Conservation (phyloP, 805 yeast genomes). For the Metschnikowia corniflorae region DNA sequence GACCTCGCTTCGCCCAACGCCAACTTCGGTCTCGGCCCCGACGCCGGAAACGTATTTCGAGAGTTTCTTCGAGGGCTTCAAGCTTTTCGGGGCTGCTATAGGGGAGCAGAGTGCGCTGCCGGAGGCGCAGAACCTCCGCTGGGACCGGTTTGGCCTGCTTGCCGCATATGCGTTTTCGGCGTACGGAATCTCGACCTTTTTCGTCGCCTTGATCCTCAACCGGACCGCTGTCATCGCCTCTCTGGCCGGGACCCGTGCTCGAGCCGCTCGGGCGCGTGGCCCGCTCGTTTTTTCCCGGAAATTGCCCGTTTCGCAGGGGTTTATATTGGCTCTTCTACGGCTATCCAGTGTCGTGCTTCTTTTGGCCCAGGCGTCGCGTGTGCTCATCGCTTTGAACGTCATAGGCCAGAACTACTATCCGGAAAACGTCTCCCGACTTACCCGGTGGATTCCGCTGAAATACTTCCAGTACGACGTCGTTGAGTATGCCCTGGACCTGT, state of each 20-base stretch:
- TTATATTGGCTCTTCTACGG: slow-evolving; percentile 23
- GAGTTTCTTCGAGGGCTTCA: neutral
- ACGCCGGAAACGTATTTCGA: neutral
- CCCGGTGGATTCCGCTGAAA: slow-evolving; percentile 9
- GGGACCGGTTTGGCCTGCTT: slow-evolving; percentile 19
- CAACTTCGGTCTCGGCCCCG: neutral
- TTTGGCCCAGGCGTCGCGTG: slow-evolving; percentile 22
- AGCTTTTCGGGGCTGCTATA: slow-evolving; percentile 14
- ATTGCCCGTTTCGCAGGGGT: slow-evolving; percentile 10
- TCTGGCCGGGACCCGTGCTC: slow-evolving; percentile 25
- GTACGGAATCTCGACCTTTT: slow-evolving; percentile 36
- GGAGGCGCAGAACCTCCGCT: slow-evolving; percentile 7
- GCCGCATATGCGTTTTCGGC: slow-evolving; percentile 34
- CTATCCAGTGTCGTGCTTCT: slow-evolving; percentile 26
- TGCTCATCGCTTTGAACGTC: slow-evolving; percentile 33
- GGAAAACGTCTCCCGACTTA: slow-evolving; percentile 6
- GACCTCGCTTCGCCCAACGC: neutral
- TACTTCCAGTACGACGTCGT: slow-evolving; percentile 11
- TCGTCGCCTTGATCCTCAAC: slow-evolving; percentile 37
- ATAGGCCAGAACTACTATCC: slow-evolving; percentile 11
- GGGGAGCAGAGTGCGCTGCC: slow-evolving; percentile 12
- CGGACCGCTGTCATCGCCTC: slow-evolving; percentile 38
- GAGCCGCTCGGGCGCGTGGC: slow-evolving; percentile 5
- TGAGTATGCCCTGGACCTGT: slow-evolving; percentile 18
- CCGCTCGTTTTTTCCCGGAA: slow-evolving; percentile 21